Base-by-base conservation (phyloP, 2,329 filamentous ascomycete genomes). In the Botrytis paeoniae region DNA sequence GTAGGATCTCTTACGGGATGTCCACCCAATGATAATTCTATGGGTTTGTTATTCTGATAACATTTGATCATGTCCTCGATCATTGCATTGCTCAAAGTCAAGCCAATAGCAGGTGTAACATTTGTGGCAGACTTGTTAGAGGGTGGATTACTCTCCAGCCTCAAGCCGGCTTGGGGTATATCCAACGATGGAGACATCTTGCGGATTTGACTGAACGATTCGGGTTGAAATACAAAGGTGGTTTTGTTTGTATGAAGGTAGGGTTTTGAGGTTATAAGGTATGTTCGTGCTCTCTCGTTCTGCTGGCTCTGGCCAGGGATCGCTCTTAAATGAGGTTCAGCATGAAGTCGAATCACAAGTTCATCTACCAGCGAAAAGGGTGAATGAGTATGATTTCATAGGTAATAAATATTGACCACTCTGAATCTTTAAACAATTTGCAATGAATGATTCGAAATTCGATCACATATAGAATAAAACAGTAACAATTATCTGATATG, bases 41-140 rank as follows among this genome's bases (percentile, higher is more conserved):
- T 84, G 63, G 85, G 83, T 72, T 87, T 84, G 69, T 88, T 88
- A 82, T 85, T 84, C 78, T 86, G 86, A 57, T 88, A 85, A 78
- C 86, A 88, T 80, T 84, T 85, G 76, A 91, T 89, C 86, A 91
- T 87, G 75, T 88, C 85, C 79, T 89, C 87, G 77, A 91, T 86
- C 69, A 89, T 83, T 79, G 83, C 83, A 79, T 89, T 86, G 77
- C 83, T 85, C 75, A 91, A 81, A n/a, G 83, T 85, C 72, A 91
- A 82, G 75, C 87, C 85, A 79, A 91, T 72, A 69, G 70, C 70
- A 60, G 70, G 51, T 37, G 62, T 48, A 10, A 48, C 12, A 68
- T 65, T 66, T 45, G 48, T 37, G 8, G 62, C 70, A 16, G 48
- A 68, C 62, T 72, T 72, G 70, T 54, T 61, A 37, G 70, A 72